Evolutionary conservation across 805 yeast species (phyloP).

Genomic region (Blastobotrys mokoenaii): DNA sequence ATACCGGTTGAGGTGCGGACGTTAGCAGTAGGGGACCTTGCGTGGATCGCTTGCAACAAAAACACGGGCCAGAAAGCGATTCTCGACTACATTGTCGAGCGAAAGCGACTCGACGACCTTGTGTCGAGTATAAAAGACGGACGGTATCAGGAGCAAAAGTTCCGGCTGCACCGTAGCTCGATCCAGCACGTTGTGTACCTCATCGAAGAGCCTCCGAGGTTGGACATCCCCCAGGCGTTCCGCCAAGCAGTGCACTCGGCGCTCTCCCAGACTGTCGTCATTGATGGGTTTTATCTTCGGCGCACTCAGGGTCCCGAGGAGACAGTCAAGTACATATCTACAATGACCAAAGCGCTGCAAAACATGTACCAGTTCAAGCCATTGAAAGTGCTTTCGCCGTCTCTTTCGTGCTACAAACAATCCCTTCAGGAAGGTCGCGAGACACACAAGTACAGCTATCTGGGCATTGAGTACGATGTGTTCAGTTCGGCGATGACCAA

Average conservation of each 20-base stretch:
- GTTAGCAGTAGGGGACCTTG: conserved; percentile 75
- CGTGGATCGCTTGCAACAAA: conserved; percentile 77
- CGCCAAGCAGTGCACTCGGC: conserved; percentile 67
- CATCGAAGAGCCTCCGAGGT: conserved; percentile 61
- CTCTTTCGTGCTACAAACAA: conserved; percentile 42
- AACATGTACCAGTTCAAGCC: conserved; percentile 31
- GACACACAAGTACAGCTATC: conserved; percentile 12
- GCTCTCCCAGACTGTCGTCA: conserved; percentile 58
- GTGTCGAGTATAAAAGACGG: conserved; percentile 80
- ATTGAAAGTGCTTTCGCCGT: conserved; percentile 37
- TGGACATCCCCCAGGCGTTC: conserved; percentile 19
- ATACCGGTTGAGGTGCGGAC: conserved; percentile 46
- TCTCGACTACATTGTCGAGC: conserved; percentile 75
- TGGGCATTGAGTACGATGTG: conserved; percentile 38
- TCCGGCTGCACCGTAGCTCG: conserved; percentile 62
- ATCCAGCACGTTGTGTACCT: conserved; percentile 62
- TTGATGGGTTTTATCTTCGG: conserved; percentile 57
- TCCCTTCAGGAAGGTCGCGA: conserved; percentile 30
- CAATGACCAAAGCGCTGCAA: conserved; percentile 39
- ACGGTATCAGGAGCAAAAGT: conserved; percentile 79
- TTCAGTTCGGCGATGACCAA: conserved; percentile 68
- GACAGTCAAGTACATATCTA: conserved; percentile 52
- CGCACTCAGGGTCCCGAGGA: conserved; percentile 66
- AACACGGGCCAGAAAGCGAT: conserved; percentile 53
- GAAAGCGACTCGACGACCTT: conserved; percentile 85